Evolutionary conservation across 2,329 filamentous ascomycete genomes (phyloP), one percentile per base, ranked within the genome.

Genomic region (Aspergillus bombycis): DNA sequence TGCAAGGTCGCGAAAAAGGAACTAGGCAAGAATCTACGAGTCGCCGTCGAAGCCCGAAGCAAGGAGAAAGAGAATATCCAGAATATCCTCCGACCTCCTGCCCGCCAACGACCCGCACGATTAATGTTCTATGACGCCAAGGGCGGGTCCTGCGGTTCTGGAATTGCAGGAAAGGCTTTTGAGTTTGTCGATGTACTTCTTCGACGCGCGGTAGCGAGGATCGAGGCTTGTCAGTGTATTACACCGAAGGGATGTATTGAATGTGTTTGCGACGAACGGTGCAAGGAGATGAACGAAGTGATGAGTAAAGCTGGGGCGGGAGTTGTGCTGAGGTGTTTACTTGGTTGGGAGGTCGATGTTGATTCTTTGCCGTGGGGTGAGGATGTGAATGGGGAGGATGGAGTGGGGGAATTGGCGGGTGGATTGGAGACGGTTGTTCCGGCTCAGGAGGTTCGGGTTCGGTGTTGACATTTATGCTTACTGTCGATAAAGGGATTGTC

Each of bases 41-140:
- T 68, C 11, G 73, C 71, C 23, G 58, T 56, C 32, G 61, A 65
- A 41, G 60, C 63, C 50, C 60, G 34, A 56, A 34, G 9, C 34
- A 41, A 26, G 16, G 12, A 60, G 9, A 55, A 65, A 19, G 62
- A 65, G 9, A 62, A 71, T 14, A 59, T 69, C 2, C 61, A 65
- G 26, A 65, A 63, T 41, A 68, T 71, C 21, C 67, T 74, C 28
- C 67, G 74, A 28, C 77, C 77, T 1, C 78, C 79, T 3, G 67
- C 74, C 12, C 86, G 94, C 34, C 97, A 97, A 79, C 85, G 95
- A 4, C 95, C 94, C 0, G 95, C 93, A 0, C 83, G 95, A 0
- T 79, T 99, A 55, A 97, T 93, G 0, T 97, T 99, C 72, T 99
- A 98, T 78, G 95, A 98, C 75, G 90, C 93, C 3, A 97, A 96